These are phyloP conservation scores for Teunomyces pallodes DNA, from an alignment of 805 yeast species.

Conservation along the genomic window DNA sequence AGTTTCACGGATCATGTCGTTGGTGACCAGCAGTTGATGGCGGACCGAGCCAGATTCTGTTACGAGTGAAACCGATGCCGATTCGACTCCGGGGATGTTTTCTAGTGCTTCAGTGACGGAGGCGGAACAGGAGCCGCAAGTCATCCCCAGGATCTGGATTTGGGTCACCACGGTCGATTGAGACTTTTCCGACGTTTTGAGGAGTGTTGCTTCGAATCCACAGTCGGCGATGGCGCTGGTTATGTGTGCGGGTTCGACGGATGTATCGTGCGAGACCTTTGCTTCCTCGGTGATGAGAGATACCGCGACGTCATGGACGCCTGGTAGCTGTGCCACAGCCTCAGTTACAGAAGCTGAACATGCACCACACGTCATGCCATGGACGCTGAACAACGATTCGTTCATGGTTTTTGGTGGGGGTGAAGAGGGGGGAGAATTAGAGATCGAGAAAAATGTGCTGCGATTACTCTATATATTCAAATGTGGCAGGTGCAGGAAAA, in stretches of 20 bases:
- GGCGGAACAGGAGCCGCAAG: conserved; percentile 82
- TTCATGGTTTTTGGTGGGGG: not conserved
- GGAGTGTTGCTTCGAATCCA: conserved; percentile 56
- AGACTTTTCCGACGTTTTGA: not conserved
- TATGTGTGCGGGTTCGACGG: conserved; percentile 6
- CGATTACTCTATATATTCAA: too few species aligned
- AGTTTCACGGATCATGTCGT: conserved; percentile 43
- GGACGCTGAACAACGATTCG: conserved; percentile 9
- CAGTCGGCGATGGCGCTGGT: conserved; percentile 31
- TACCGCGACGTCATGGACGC: conserved; percentile 16
- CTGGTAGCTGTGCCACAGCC: conserved; percentile 13
- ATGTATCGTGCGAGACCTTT: conserved; percentile 16
- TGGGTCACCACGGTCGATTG: conserved; percentile 3
- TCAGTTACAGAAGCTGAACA: conserved; percentile 23
- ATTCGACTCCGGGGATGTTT: conserved; percentile 47
- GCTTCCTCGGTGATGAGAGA: conserved; percentile 29
- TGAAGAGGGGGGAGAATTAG: not conserved
- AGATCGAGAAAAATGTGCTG: too few species aligned
- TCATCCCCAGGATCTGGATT: conserved; percentile 67
- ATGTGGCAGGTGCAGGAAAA: too few species aligned
- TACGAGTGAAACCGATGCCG: conserved; percentile 64
- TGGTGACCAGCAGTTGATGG: conserved; percentile 38
- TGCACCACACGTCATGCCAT: conserved; percentile 29
- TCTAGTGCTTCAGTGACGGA: conserved; percentile 59
- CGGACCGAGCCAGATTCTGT: conserved; percentile 69